A percentile compares a stretch with the other conserved stretches of the same genome.
Conservation (phyloP, 2,329 filamentous ascomycete species). For the Myriosclerotinia duriaeana region DNA sequence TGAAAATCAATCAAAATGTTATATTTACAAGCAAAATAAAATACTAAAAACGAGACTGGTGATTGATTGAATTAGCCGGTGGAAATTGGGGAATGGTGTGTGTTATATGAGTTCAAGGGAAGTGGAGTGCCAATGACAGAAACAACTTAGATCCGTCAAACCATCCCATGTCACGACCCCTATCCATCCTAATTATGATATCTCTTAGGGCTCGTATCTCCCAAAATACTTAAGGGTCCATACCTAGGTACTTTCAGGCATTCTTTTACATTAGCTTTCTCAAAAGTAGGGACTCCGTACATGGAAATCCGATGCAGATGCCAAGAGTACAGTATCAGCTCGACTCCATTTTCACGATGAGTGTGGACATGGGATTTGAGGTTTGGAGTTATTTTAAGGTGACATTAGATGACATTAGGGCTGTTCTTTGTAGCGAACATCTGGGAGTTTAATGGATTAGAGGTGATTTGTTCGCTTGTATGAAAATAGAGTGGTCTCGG, state of each 20-base stretch:
- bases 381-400: too few relatives aligned
- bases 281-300: too few relatives aligned
- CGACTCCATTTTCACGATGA: conserved; percentile 1
- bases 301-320: neutral
- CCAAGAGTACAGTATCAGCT: neutral
- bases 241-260: neutral
- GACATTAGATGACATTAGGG: neutral
- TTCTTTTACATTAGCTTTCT: neutral
- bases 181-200: neutral
- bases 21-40: neutral
- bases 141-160: neutral
- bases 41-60: neutral
- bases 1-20: neutral
- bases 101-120: neutral
- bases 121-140: neutral
- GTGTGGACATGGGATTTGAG: neutral
- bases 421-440: neutral
- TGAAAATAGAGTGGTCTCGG: neutral
- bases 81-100: neutral
- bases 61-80: neutral
- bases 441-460: neutral
- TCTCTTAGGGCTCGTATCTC: neutral
- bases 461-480: neutral
- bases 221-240: too few relatives aligned
- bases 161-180: neutral